Evolutionary conservation across 1,284 basidiomycete genomes (phyloP).

Genomic region (Sporisorium exsertum): DNA sequence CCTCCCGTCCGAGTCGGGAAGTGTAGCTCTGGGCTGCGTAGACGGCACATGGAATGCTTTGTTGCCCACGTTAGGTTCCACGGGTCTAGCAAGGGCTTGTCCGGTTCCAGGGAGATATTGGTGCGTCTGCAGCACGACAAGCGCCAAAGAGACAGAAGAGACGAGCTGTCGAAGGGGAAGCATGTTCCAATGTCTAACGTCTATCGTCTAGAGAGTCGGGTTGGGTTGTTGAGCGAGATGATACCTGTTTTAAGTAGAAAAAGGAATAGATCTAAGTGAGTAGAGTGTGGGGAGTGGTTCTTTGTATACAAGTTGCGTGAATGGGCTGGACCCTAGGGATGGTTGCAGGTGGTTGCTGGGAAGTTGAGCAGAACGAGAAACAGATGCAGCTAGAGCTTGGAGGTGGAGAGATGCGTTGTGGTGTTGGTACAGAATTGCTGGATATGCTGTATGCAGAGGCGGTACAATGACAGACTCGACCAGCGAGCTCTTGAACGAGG

Average conservation of each 20-base stretch:
- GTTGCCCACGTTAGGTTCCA: neutral
- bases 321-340: neutral
- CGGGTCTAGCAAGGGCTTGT: conserved; percentile 20
- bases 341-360: neutral
- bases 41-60: neutral
- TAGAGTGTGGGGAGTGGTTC: neutral
- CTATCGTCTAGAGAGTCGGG: neutral
- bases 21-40: neutral
- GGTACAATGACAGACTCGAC: conserved; percentile 7
- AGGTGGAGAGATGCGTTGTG: neutral
- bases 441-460: neutral
- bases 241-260: conserved; percentile 12
- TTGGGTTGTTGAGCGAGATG: neutral
- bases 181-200: conserved; percentile 21
- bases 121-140: conserved; percentile 18
- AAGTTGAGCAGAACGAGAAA: too few species aligned
- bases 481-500: conserved; percentile 8
- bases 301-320: neutral
- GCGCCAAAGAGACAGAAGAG: conserved; percentile 12
- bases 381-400: neutral
- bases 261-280: neutral
- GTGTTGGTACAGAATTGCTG: neutral
- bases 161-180: conserved; percentile 18
- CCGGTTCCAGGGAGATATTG: conserved; percentile 2
- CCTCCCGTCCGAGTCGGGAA: neutral